Conservation (phyloP, 768 basidiomycete genomes). For the Brasilioporus rufonigricans region DNA sequence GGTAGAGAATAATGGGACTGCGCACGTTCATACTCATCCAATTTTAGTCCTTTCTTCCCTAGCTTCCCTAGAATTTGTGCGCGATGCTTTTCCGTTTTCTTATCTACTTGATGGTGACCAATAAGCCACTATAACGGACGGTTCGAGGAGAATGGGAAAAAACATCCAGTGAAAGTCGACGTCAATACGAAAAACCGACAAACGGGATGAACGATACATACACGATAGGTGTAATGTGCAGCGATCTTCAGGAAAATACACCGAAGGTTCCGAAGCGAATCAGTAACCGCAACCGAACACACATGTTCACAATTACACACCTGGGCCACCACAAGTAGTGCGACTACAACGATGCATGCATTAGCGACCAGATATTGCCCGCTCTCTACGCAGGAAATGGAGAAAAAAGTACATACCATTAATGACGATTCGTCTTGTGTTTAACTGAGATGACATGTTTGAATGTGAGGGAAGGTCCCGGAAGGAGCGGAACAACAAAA, state of each 20-base stretch:
- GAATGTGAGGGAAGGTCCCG: not conserved
- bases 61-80: conserved; percentile 66
- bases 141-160: not conserved
- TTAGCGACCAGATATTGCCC: conserved; percentile 6
- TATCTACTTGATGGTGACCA: conserved; percentile 49
- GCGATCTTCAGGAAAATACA: conserved; percentile 56
- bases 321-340: conserved; percentile 51
- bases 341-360: conserved; percentile 36
- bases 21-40: conserved; percentile 91
- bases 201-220: conserved; percentile 32
- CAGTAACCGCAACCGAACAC: not conserved
- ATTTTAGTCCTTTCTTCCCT: conserved; percentile 68
- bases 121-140: conserved; percentile 56
- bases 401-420: conserved; percentile 38
- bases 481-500: not conserved
- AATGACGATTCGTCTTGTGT: conserved; percentile 43
- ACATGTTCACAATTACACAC: conserved; percentile 31
- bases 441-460: conserved; percentile 30
- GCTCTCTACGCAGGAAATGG: not conserved
- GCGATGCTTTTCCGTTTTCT: conserved; percentile 66
- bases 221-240: conserved; percentile 71
- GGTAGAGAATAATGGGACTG: not conserved
- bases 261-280: not conserved
- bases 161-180: not conserved
- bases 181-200: too few species aligned